Conservation (phyloP, 805 yeast genomes). For the Metschnikowia kofuensis region DNA sequence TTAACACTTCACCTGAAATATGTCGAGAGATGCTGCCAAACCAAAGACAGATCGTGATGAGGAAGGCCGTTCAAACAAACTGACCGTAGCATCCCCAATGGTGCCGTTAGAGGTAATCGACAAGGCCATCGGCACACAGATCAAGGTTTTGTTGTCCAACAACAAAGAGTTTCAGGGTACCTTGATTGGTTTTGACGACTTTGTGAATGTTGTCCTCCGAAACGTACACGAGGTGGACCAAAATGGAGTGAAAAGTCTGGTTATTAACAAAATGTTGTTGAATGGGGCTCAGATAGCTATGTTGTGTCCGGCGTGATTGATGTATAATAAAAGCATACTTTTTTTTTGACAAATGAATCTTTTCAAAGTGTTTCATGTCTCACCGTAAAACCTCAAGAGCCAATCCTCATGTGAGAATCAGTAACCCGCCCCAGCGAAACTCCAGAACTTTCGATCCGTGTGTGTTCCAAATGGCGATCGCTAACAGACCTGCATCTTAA, state of each 20-base stretch:
- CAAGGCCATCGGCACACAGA: constrained; percentile 74
- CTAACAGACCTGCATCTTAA: constrained; percentile 1
- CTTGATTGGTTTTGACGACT: constrained; percentile 90
- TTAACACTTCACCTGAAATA: not conserved
- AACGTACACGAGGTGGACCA: constrained; percentile 64
- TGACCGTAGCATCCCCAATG: constrained; percentile 15
- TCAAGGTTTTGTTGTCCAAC: constrained; percentile 65
- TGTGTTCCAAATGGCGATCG: too few species aligned
- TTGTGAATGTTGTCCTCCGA: constrained; percentile 84
- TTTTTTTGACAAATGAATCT: too few species aligned
- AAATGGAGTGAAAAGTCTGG: constrained; percentile 42
- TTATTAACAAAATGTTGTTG: constrained; percentile 57
- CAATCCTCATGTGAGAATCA: too few species aligned
- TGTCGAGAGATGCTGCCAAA: not conserved
- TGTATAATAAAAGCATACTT: not conserved
- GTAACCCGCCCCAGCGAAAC: too few species aligned
- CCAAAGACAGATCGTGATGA: not conserved
- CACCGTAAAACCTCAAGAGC: too few species aligned
- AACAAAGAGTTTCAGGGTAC: constrained; percentile 84
- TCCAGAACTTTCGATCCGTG: too few species aligned
- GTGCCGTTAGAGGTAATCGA: constrained; percentile 87
- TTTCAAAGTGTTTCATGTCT: too few species aligned
- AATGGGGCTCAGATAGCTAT: constrained; percentile 73
- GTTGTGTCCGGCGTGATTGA: constrained; percentile 33
- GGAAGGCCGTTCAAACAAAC: not conserved